Percentiles rank a stretch among this genome's conserved stretches.
Evolutionary conservation across 768 basidiomycete species (phyloP).

Genomic region (Phylloporus arenicola): DNA sequence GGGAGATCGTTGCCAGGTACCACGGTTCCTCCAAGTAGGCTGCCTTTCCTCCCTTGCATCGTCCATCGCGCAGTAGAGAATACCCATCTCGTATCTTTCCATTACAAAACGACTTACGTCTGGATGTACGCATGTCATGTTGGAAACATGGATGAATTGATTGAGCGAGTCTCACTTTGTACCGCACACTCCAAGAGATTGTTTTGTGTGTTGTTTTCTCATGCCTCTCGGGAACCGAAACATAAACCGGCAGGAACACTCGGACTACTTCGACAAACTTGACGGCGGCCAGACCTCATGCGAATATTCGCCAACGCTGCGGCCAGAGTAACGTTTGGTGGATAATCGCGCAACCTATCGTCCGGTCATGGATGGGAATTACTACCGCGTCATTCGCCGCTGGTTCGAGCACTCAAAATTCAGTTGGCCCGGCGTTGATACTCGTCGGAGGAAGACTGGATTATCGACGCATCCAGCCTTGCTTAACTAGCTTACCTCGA

Average conservation of each 20-base stretch:
- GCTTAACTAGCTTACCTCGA: too few species aligned
- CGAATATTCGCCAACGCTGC: not conserved
- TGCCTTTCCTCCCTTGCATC: not conserved
- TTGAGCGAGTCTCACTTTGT: not conserved
- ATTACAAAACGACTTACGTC: not conserved
- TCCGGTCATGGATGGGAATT: too few species aligned
- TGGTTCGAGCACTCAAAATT: too few species aligned
- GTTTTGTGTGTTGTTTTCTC: not conserved
- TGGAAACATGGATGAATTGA: not conserved
- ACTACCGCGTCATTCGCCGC: too few species aligned
- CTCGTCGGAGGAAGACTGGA: too few species aligned
- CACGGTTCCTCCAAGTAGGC: constrained; percentile 17
- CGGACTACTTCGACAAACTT: not conserved
- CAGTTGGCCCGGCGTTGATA: not conserved
- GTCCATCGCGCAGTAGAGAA: not conserved
- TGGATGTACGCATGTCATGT: not conserved
- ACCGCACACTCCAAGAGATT: not conserved
- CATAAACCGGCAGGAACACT: not conserved
- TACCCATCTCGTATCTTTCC: not conserved
- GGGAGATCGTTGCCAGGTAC: constrained; percentile 40
- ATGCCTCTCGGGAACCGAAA: not conserved
- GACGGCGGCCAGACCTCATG: not conserved
- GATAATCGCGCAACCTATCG: too few species aligned
- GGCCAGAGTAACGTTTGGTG: too few species aligned
- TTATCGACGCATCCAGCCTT: too few species aligned